These are phyloP conservation scores for Pythium rhizo-oryzae DNA, from an alignment of 352 stramenopile species.

Conservation along the genomic window DNA sequence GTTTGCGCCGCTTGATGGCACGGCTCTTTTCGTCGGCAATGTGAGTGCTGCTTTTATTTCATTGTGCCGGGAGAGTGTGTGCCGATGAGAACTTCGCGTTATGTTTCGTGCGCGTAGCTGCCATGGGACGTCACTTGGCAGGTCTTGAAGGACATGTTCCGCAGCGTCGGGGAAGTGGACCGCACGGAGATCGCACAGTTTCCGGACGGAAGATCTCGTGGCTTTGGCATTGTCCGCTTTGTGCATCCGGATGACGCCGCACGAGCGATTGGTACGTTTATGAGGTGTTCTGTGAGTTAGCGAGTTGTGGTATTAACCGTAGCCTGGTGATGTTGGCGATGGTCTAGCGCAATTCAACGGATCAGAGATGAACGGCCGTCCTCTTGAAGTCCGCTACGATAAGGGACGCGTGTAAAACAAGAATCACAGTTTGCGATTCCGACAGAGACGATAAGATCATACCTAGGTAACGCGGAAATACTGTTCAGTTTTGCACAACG, in stretches of 20 bases:
- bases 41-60: conserved; percentile 38
- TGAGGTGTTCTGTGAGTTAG: too few species aligned
- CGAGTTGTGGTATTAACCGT: too few species aligned
- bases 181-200: conserved; percentile 60
- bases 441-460: neutral
- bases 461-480: neutral
- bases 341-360: conserved; percentile 67
- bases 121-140: conserved; percentile 72
- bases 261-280: conserved; percentile 52
- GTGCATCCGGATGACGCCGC: conserved; percentile 46
- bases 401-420: too few species aligned
- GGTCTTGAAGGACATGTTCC: conserved; percentile 69
- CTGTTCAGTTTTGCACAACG: conserved; percentile 5
- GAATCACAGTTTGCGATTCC: too few species aligned
- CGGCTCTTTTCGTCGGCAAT: conserved; percentile 79
- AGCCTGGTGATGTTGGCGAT: too few species aligned
- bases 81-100: neutral
- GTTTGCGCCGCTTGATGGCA: conserved; percentile 16
- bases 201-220: conserved; percentile 62
- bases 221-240: conserved; percentile 77
- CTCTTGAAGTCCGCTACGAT: conserved; percentile 73
- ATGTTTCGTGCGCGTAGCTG: too few species aligned
- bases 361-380: conserved; percentile 62
- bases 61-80: too few species aligned
- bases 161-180: conserved; percentile 66